Evolutionary conservation across 2,329 filamentous ascomycete genomes (phyloP), one percentile per base, ranked within the genome.

Genomic region (Blumeria graminis): DNA sequence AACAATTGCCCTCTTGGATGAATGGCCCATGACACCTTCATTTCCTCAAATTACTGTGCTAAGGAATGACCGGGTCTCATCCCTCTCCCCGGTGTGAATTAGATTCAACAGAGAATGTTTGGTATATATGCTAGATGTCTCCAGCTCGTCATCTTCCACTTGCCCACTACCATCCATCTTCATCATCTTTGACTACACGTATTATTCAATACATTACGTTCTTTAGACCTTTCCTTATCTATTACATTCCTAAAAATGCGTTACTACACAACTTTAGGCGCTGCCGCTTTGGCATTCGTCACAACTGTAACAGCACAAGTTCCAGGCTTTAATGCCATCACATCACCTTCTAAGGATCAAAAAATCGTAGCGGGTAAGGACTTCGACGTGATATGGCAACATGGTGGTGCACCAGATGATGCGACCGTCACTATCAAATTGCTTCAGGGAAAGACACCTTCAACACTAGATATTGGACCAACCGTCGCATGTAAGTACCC

Each of bases 291-390:
- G 58, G 63, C 63, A 9, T 58, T 63, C 57, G 56, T 59, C 13
- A 60, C 64, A 10, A 58, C 61, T 35, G 64, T 59, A 60, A 60
- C 76, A 58, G 77, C 76, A 57, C 75, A 78, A 68, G 75, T 73
- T 53, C 57, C 68, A n/a, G 73, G 72, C 64, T 82, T 80, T 68
- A 71, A 78, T 65, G 67, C 71, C 64, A 69, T 82, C 65, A 70
- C 64, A 62, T 68, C 68, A 58, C 78, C 78, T 58, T 60, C 63
- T 35, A 43, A 69, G 55, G 68, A 68, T 62, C 67, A 75, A 66
- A 58, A 66, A 50, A 60, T 81, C 60, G 56, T 66, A 35, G 73
- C 75, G 45, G 78, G 77, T 62, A 60, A 69, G 62, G 67, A 69
- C 55, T 75, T 72, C 65, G 67, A 68, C 60, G 71, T 82, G 65